Evolutionary conservation across 2,329 filamentous ascomycete species (phyloP), one percentile per base, ranked within the genome.

Genomic region (Rutstroemia sp.): DNA sequence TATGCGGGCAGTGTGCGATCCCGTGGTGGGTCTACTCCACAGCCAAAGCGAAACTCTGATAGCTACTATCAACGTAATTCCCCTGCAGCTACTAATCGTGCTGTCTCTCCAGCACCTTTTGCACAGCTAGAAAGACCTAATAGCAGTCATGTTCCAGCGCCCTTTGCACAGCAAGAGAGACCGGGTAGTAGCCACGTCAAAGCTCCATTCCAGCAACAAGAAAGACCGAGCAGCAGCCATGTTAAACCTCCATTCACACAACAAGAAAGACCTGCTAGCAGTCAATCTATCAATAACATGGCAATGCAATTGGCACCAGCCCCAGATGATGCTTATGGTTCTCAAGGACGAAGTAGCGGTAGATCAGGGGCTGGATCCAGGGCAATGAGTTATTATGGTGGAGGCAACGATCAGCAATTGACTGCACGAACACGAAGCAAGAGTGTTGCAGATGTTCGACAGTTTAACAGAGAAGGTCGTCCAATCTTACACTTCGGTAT

Each of bases 401-500:
- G 75, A 45, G 66, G 67, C 45, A 63, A 68, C 57, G 60, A 71
- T 64, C 30, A 62, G 30, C 50, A 57, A 30, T 59, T 68, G 57
- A 70, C 74, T 61, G 73, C 81, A 59, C 62, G 67, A 55, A 77
- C 80, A 62, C 75, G 86, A 62, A 96, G 91, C 71, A 90, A 92
- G 77, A 96, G 91, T 66, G 79, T 94, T 58, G 90, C 88, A n/a
- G 88, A 94, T 66, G 79, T 82, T 25, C 79, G 88, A 64, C 88
- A 92, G 65, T 90, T 88, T 65, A 96, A 89, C 5, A 82, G 84
- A 60, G 91, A 96, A 70, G 92, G 94, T 30, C 83, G 89, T 59
- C 84, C 89, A 38, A 92, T 97, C 68, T 70, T 97, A 68, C 90
- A 96, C 73, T 96, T 92, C 74, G 90, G 94, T 97, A 80, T 85